Evolutionary conservation across 2,329 filamentous ascomycete genomes (phyloP).

Genomic region (Macrophomina pseudophaseolina): DNA sequence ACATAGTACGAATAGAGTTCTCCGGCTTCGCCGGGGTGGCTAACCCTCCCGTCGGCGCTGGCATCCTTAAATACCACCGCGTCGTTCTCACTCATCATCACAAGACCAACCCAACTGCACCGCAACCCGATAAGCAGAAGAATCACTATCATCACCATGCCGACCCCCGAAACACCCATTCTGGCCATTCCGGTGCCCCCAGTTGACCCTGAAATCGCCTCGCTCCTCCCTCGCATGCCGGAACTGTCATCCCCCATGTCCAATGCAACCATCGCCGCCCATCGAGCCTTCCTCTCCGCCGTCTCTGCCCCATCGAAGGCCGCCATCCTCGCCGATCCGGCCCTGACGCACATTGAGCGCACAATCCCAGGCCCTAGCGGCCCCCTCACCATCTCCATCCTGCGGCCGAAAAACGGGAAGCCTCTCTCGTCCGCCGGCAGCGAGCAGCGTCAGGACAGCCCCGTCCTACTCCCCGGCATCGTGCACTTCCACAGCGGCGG

Average conservation of each 20-base stretch:
- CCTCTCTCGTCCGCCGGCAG: constrained; percentile 30
- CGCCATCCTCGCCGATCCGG: background rate
- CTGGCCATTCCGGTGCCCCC: background rate
- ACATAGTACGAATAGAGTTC: too few species aligned
- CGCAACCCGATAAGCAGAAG: too few species aligned
- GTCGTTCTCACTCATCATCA: too few species aligned
- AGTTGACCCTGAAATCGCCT: background rate
- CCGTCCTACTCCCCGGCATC: constrained; percentile 11
- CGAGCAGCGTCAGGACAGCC: background rate
- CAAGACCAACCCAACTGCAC: too few species aligned
- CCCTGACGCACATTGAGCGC: background rate
- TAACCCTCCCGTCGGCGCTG: too few species aligned
- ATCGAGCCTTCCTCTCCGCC: background rate
- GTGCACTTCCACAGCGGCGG: constrained; percentile 51
- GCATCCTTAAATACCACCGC: too few species aligned
- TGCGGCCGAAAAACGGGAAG: background rate
- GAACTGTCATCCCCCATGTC: too few species aligned
- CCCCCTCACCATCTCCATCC: background rate
- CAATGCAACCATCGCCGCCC: background rate
- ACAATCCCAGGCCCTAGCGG: background rate
- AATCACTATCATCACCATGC: background rate
- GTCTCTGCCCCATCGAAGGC: background rate
- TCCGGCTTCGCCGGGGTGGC: too few species aligned
- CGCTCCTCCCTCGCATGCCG: background rate
- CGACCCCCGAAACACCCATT: background rate